phyloP scores from a whole-genome alignment of 139 green algal genomes.

The Coelastrella sp. region DNA sequence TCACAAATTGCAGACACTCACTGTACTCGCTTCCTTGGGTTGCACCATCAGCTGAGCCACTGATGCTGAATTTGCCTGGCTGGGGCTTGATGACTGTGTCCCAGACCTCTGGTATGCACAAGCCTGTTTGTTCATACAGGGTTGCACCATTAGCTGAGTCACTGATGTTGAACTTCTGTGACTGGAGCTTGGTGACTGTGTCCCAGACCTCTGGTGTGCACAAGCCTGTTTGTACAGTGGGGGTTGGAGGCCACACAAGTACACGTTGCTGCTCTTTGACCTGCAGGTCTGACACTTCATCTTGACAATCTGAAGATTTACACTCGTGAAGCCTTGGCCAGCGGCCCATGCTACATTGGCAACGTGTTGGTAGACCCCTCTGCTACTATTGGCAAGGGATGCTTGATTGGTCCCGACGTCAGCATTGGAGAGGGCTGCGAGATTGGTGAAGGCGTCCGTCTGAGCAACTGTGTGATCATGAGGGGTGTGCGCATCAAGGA shows the following conservation, averaged over 20 bases:
- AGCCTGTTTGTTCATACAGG: too few relatives aligned
- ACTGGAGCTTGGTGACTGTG: neutral
- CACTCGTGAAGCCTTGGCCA: slow-evolving; percentile 64
- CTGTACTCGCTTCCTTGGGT: too few relatives aligned
- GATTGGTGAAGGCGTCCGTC: slow-evolving; percentile 92
- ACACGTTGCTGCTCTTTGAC: neutral
- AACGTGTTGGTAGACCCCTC: slow-evolving; percentile 85
- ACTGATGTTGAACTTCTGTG: too few relatives aligned
- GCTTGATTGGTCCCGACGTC: slow-evolving; percentile 91
- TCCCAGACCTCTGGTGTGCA: neutral
- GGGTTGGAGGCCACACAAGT: neutral
- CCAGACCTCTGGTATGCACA: neutral
- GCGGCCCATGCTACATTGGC: slow-evolving; percentile 67
- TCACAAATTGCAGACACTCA: neutral
- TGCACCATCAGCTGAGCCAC: too few relatives aligned
- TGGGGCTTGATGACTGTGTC: neutral
- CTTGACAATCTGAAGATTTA: slow-evolving; percentile 79
- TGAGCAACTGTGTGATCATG: slow-evolving; percentile 91
- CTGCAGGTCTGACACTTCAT: slow-evolving; percentile 90
- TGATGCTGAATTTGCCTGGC: too few relatives aligned
- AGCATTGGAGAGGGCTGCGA: slow-evolving; percentile 85
- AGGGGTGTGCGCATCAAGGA: slow-evolving; percentile 76
- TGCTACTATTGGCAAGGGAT: slow-evolving; percentile 86
- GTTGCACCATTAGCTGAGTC: too few relatives aligned
- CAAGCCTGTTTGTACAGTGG: neutral